These are phyloP conservation scores for Apiospora malaysiana DNA, from an alignment of 2,329 filamentous ascomycete species.

Conservation along the genomic window DNA sequence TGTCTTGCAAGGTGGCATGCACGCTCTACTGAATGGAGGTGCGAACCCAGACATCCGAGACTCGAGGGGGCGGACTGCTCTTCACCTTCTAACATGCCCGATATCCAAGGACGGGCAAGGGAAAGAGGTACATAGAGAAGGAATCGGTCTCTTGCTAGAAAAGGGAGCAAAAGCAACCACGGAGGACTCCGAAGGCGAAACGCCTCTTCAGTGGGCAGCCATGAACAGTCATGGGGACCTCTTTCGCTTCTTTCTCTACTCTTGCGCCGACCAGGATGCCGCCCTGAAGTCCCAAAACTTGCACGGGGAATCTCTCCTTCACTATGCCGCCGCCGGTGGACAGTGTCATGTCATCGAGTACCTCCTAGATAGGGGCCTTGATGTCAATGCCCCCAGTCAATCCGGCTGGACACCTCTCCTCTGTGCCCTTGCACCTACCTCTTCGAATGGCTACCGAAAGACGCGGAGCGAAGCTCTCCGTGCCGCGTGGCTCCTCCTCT, in stretches of 20 bases:
- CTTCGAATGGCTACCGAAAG: not conserved
- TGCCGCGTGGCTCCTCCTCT: constrained; percentile 32
- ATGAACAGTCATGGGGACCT: too few relatives aligned
- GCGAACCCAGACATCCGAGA: not conserved
- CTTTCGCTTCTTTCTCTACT: too few relatives aligned
- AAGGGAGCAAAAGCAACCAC: constrained; percentile 29
- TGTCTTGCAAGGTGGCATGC: not conserved
- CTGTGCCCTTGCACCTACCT: constrained; percentile 33
- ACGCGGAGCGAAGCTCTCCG: constrained; percentile 21
- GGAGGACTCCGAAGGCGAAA: constrained; percentile 32
- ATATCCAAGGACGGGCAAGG: not conserved
- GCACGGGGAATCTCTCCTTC: constrained; percentile 35
- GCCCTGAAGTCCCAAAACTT: constrained; percentile 26
- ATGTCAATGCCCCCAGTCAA: constrained; percentile 31
- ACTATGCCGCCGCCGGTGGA: constrained; percentile 37
- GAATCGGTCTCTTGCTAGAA: constrained; percentile 31
- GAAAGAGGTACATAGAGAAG: constrained; percentile 25
- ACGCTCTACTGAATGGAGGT: constrained; percentile 6
- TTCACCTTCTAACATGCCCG: not conserved
- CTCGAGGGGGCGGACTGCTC: not conserved
- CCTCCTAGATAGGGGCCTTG: constrained; percentile 27
- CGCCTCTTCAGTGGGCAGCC: constrained; percentile 32
- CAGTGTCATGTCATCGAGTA: constrained; percentile 30
- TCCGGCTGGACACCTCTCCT: constrained; percentile 41
- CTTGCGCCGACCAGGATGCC: constrained; percentile 18